Base-by-base conservation (phyloP, 225 moss, liverwort and hornwort species). In the Sphagnum tenellum region DNA sequence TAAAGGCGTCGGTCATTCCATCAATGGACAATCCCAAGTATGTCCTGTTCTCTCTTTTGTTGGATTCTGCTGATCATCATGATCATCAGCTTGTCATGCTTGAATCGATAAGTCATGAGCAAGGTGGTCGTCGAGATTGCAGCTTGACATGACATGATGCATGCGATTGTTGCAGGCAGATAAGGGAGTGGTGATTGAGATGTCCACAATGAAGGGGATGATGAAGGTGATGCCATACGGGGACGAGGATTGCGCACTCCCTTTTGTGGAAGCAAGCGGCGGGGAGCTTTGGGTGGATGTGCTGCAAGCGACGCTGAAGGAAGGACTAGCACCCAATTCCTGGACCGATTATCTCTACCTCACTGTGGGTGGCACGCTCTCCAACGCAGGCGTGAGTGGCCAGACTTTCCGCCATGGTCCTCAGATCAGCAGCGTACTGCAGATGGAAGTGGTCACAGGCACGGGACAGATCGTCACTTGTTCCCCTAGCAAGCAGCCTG, bases 231-330 rank as follows among this genome's bases (percentile, higher is more conserved):
- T 12, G 62, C 78, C 78, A 0, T 0, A 5, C n/a, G 84, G 84
- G 5, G 84, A 77, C 7, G 73, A 44, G 2, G 73, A 65, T 0
- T 48, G 52, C 0, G 63, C 54, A 3, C 70, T 66, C 44, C 77
- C 89, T 51, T 94, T 79, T 10, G 90, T 89, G 52, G 91, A 94
- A 11, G 90, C 87, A 6, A 68, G 74, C 3, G 94, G 83, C 3
- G 94, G 91, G 8, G 89, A 82, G 64, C 78, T 94, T 7, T 94
- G 94, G 91, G 79, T 94, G 46, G 88, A 94, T 48, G 91, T 91
- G 13, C 72, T 94, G 67, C 66, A 77, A 13, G 89, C 81, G 8
- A 46, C 85, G 8, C 64, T 91, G 7, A 63, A 68, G 63, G 55
- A 78, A 48, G 85, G 89, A 6, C 78, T 86, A 11, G 80, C 87